Conservation (phyloP, 768 basidiomycete species). For the Auricularia sp. region DNA sequence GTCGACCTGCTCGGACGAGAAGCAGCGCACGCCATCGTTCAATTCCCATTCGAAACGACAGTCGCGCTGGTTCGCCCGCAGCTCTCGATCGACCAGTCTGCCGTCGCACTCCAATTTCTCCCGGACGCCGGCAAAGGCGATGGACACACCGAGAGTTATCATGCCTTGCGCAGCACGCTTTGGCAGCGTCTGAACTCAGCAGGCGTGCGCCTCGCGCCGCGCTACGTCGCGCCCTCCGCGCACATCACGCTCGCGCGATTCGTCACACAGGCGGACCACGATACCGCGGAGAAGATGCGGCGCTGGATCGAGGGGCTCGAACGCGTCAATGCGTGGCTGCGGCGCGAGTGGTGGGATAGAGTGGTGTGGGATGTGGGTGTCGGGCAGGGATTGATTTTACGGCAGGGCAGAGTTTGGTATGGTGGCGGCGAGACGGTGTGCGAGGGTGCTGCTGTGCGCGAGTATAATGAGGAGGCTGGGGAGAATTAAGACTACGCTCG, state of each 20-base stretch:
- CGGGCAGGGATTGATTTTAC: background rate
- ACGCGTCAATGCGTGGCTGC: background rate
- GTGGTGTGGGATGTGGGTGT: background rate
- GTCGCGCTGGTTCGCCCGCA: background rate
- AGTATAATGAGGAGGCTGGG: no score
- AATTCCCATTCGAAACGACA: background rate
- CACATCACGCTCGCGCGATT: background rate
- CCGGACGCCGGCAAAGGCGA: background rate
- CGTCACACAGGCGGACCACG: background rate
- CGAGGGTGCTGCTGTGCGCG: background rate
- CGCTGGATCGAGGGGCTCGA: background rate
- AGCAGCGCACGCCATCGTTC: background rate
- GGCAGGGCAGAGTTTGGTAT: background rate
- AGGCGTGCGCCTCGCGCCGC: background rate
- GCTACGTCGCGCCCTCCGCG: background rate
- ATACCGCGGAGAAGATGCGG: background rate
- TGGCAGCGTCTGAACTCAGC: background rate
- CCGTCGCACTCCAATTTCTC: background rate
- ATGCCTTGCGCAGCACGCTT: background rate
- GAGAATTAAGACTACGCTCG: no score
- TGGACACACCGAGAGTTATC: background rate
- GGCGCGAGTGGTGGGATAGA: background rate
- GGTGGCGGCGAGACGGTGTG: background rate
- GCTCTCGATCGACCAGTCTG: background rate
- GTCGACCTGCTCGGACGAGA: background rate